Evolutionary conservation across 805 yeast species (phyloP), one percentile per base, ranked within the genome.

Genomic region (Citeromyces nyonsensis): DNA sequence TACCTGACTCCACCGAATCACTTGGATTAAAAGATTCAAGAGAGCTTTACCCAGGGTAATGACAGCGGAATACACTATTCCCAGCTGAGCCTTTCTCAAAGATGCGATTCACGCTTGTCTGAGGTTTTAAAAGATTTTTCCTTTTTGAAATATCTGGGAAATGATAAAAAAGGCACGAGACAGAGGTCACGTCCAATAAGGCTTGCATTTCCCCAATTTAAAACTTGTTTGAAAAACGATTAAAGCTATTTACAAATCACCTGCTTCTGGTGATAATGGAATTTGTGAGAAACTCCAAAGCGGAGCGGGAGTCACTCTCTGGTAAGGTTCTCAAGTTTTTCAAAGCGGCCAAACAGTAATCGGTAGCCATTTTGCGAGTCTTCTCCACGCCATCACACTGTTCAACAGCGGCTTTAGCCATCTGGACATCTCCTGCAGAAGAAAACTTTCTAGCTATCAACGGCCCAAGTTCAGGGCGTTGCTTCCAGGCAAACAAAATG

Each of bases 401-500:
- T 31, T 62, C 60, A 8, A 91, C 97, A 6, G 84, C 77, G 27
- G 58, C 57, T 24, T 85, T 66, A 2, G 96, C 93, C n/a, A 60
- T 54, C 42, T 81, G 84, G 25, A 88, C 78, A 51, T 91, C 98
- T 4, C 94, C 94, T 2, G 74, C 71, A 36, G 70, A 57, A 30
- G 67, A 63, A 53, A 91, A 91, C 52, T 88, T 84, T 37, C 97
- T 69, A 15, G 72, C 73, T 43, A 91, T 85, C 45, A 88, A 54
- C 25, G 71, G 74, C 3, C 96, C 97, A 31, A 91, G 62, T 36
- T 76, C 79, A 0, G 95, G 94, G 44, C 71, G 73, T 45, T 78
- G 71, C 45, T 70, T 74, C 98, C 98, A 91, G 1, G 98, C 97
- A 54, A 67, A 91, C 34, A 91, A 59, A 3, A 88, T 85, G 1